A percentile compares a stretch with the other conserved stretches of the same genome.
Evolutionary conservation across 2,329 filamentous ascomycete genomes (phyloP).

Genomic region (Stagonosporopsis rhizophila): DNA sequence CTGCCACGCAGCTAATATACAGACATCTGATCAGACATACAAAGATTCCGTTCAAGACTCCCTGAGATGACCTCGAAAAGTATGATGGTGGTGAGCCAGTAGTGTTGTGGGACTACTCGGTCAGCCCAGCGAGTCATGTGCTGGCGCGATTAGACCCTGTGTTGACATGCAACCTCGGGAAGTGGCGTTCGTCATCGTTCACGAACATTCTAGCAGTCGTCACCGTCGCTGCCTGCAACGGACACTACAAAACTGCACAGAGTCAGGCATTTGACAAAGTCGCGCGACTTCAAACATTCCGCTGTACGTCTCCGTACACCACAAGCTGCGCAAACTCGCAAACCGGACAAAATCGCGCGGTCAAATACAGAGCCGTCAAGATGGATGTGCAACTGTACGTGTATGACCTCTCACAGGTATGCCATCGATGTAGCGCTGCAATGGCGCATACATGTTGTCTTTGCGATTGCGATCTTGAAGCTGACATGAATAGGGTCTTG

Average conservation of each 20-base stretch:
- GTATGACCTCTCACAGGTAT: slow-evolving; percentile 58
- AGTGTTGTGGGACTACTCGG: not conserved
- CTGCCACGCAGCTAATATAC: no score
- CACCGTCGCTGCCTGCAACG: slow-evolving; percentile 15
- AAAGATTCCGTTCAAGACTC: not conserved
- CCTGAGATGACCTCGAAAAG: not conserved
- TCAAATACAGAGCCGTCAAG: not conserved
- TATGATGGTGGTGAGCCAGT: not conserved
- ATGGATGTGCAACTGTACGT: slow-evolving; percentile 62
- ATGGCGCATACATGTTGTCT: not conserved
- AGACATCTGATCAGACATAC: not conserved
- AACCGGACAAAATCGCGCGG: slow-evolving; percentile 4
- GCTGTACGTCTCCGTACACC: no score
- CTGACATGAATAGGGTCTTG: slow-evolving; percentile 57
- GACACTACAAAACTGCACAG: not conserved
- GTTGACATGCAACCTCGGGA: slow-evolving; percentile 8
- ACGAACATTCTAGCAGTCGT: slow-evolving; percentile 18
- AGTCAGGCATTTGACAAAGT: not conserved
- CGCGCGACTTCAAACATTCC: not conserved
- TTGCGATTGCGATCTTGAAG: not conserved
- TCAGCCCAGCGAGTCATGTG: slow-evolving; percentile 26
- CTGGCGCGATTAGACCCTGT: slow-evolving; percentile 27
- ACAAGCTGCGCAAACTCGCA: not conserved
- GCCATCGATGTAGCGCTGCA: not conserved
- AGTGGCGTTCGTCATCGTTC: slow-evolving; percentile 22